Evolutionary conservation across 306 rosid genomes (phyloP).

Genomic region (Quercus alba): DNA sequence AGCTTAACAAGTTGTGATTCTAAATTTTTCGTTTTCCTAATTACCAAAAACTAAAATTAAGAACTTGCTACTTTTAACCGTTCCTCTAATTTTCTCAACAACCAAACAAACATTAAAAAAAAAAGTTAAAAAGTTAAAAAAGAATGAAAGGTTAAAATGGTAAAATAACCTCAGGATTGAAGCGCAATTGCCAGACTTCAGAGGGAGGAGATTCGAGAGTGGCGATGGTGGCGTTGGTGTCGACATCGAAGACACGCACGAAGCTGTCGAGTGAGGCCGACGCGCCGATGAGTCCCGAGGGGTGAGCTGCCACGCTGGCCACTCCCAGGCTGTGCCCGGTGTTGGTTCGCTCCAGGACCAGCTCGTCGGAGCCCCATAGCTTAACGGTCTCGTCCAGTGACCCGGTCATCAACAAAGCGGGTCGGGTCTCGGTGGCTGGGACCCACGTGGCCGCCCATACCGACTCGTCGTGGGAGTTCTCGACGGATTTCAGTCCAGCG

Average conservation of each 20-base stretch:
- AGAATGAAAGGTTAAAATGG: neutral
- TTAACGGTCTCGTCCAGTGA: conserved; percentile 92
- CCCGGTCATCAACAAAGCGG: conserved; percentile 82
- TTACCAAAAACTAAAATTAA: neutral
- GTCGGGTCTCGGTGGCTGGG: conserved; percentile 68
- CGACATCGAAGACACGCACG: conserved; percentile 84
- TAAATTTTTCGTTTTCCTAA: too few relatives aligned
- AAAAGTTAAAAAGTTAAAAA: neutral
- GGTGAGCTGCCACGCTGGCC: conserved; percentile 92
- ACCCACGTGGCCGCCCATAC: conserved; percentile 96
- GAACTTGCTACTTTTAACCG: neutral
- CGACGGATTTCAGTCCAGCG: conserved; percentile 80
- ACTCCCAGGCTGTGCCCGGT: conserved; percentile 97
- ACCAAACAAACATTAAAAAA: neutral
- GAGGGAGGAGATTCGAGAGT: conserved; percentile 97
- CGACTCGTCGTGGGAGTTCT: conserved; percentile 88
- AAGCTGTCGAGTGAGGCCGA: conserved; percentile 97
- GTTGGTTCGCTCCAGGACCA: conserved; percentile 65
- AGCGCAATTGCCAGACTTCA: conserved; percentile 96
- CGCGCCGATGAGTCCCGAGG: conserved; percentile 81
- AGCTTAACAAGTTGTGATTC: too few relatives aligned
- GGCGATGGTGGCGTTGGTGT: conserved; percentile 79
- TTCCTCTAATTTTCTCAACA: neutral
- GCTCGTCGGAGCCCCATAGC: conserved; percentile 87
- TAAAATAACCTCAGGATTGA: conserved; percentile 69